These are phyloP conservation scores for Fusarium sp. DNA, from an alignment of 2,329 filamentous ascomycete species.

Conservation along the genomic window DNA sequence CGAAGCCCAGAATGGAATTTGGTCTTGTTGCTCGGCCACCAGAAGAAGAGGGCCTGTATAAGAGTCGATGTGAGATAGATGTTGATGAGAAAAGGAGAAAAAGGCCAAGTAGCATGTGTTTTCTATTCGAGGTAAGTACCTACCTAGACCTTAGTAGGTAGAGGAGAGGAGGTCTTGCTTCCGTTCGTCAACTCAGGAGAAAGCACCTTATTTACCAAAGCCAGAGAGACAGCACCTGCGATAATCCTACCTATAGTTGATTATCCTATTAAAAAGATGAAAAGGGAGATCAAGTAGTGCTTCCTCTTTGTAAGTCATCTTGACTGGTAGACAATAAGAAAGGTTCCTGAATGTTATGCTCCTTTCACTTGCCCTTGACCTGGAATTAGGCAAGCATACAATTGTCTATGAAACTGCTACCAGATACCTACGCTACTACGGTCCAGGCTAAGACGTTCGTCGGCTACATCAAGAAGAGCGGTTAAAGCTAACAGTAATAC, in stretches of 20 bases:
- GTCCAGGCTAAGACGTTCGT: not conserved
- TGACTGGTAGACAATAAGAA: not conserved
- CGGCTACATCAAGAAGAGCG: not conserved
- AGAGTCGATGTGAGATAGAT: not conserved
- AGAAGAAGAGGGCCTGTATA: not conserved
- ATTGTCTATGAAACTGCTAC: not conserved
- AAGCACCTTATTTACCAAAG: not conserved
- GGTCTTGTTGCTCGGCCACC: not conserved
- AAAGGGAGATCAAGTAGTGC: not conserved
- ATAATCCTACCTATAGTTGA: not conserved
- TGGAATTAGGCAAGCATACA: not conserved
- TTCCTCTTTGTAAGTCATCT: not conserved
- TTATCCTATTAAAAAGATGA: not conserved
- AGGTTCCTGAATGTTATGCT: not conserved
- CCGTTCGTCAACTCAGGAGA: not conserved
- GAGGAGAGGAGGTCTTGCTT: not conserved
- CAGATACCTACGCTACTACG: not conserved
- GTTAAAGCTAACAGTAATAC: not conserved
- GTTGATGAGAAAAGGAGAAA: not conserved
- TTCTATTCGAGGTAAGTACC: not conserved
- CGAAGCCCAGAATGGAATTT: not conserved
- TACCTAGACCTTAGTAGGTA: not conserved
- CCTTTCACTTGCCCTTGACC: not conserved
- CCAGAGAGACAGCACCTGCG: not conserved
- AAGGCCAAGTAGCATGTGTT: not conserved